Conservation (phyloP, 2,329 filamentous ascomycete species). For the Colletotrichum abscissum region DNA sequence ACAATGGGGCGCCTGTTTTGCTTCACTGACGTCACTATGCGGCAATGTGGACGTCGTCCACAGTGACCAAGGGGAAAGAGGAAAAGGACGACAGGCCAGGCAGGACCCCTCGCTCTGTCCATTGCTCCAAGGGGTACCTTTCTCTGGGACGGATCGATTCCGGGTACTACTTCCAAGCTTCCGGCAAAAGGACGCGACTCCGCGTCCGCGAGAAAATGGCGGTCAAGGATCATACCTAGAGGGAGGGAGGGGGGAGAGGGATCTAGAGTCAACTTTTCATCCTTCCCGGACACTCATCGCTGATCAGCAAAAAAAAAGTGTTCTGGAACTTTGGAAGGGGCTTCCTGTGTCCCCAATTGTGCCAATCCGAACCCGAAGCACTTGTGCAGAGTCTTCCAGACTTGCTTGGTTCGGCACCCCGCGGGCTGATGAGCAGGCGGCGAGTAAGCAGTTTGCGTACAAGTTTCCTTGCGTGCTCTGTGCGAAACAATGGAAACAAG, state of each 20-base stretch:
- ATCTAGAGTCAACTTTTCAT: not conserved
- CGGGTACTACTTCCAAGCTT: not conserved
- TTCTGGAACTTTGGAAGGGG: not conserved
- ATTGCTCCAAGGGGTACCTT: not conserved
- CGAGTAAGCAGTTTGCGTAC: not conserved
- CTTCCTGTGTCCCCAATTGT: not conserved
- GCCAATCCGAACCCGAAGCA: not conserved
- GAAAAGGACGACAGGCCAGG: not conserved
- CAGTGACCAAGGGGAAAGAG: not conserved
- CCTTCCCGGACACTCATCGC: too few species aligned
- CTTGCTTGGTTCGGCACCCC: not conserved
- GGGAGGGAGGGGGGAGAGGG: too few species aligned
- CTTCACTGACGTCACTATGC: constrained; percentile 27
- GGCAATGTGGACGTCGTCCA: constrained; percentile 2
- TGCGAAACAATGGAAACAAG: not conserved
- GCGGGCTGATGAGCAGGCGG: not conserved
- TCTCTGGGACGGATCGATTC: not conserved
- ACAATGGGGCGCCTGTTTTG: constrained; percentile 4
- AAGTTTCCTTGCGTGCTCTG: not conserved
- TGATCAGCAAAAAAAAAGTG: not conserved
- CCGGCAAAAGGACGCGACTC: not conserved
- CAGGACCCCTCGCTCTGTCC: not conserved
- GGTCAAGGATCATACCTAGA: not conserved
- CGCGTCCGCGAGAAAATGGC: not conserved
- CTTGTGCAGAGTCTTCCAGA: constrained; percentile 3